Conservation (phyloP, 345 rosid genomes). For the Ricinus communis region DNA sequence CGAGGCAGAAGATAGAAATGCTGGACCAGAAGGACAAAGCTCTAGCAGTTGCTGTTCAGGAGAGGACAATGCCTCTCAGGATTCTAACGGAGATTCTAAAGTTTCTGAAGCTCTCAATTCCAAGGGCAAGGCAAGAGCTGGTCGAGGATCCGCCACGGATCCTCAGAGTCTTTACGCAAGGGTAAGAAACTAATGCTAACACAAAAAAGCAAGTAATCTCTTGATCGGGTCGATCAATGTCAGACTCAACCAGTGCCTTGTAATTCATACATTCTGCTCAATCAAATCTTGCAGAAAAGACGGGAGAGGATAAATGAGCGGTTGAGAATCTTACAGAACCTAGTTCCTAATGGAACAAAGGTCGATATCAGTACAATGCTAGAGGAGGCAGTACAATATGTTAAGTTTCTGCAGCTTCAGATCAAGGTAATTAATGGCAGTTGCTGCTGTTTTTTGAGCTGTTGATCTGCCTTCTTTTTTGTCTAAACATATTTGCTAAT, state of each 20-base stretch:
- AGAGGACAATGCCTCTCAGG: constrained; percentile 59
- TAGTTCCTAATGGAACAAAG: constrained; percentile 93
- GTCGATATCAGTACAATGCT: constrained; percentile 93
- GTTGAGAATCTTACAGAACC: constrained; percentile 68
- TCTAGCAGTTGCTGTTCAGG: constrained; percentile 56
- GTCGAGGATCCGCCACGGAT: constrained; percentile 85
- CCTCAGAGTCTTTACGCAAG: constrained; percentile 96
- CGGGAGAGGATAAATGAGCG: constrained; percentile 88
- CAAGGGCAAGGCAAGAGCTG: constrained; percentile 66
- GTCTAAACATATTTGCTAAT: background rate
- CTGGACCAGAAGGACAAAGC: constrained; percentile 52
- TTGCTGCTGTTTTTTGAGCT: too few species aligned
- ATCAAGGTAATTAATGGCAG: constrained; percentile 54
- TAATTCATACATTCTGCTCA: background rate
- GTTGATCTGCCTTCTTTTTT: too few species aligned
- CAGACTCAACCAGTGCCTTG: background rate
- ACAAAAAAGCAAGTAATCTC: background rate
- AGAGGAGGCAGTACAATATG: constrained; percentile 91
- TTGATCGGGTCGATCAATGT: background rate
- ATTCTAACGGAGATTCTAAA: constrained; percentile 32
- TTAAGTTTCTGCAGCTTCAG: constrained; percentile 86
- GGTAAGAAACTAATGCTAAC: constrained; percentile 36
- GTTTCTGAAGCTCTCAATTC: constrained; percentile 39
- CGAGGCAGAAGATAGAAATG: constrained; percentile 41
- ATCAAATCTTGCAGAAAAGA: constrained; percentile 55